Evolutionary conservation across 768 basidiomycete species (phyloP), one percentile per base, ranked within the genome.

Genomic region (Suillus luteus): DNA sequence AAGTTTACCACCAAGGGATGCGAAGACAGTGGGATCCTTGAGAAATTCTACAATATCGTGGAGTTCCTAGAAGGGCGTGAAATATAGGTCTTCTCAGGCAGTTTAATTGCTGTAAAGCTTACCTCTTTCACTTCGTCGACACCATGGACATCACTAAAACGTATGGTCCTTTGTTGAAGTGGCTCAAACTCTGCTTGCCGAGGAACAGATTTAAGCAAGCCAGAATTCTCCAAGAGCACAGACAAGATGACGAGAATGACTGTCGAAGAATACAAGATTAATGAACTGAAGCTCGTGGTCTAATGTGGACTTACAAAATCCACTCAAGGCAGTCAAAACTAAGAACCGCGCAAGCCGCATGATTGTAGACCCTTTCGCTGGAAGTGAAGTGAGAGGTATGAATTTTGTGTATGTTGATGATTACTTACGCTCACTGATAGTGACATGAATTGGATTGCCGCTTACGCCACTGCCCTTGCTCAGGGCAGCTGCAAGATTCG

Each of bases 121-220:
- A 90, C 95, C 72, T 91, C 87, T 77, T 99, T 99, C 41, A 92
- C 97, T 77, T 99, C 97, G 69, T 99, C 97, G 33, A 96, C 91
- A 37, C 97, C 97, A 67, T 99, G 96, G 6, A 99, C 95, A 76
- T 99, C 97, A 66, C 86, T 88, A 72, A 99, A 99, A 70, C 86
- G 95, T 76, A 96, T 90, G 1, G 86, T 81, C 70, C 92, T 93
- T 37, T 89, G 92, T 72, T 90, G 84, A 3, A 84, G 78, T 8
- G 93, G 91, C 69, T 95, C 90, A 70, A 95, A 98, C 69, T 96
- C 89, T 33, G 88, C 78, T 65, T 90, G 88, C 37, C 86, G 86
- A 46, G 90, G 89, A 4, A 91, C 94, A 6, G 91, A 88, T 79
- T 96, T 96, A 80, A 97, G 86, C 48, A 98, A 82, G 4, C 96